Conservation (phyloP, 176 grass and related monocot species). For the Calamus simplicifolius region DNA sequence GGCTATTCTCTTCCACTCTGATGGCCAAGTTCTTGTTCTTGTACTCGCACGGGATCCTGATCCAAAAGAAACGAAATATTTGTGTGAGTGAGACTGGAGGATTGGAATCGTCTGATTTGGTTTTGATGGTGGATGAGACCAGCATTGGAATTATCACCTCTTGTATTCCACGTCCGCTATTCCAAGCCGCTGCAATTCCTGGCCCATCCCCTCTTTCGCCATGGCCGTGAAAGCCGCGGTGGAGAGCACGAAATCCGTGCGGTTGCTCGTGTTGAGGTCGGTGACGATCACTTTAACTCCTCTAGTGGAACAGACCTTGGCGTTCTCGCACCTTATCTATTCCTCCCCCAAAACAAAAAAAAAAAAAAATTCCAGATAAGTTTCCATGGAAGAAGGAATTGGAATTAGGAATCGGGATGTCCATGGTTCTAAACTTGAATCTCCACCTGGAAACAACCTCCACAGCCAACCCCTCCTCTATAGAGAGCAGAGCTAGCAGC, state of each 20-base stretch:
- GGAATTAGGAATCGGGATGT: not conserved
- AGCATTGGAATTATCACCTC: conserved; percentile 24
- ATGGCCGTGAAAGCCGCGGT: conserved; percentile 59
- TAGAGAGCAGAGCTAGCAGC: conserved; percentile 39
- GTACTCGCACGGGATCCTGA: conserved; percentile 82
- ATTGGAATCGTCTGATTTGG: no score
- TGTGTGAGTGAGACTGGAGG: no score
- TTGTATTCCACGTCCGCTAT: conserved; percentile 72
- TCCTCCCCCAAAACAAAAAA: no score
- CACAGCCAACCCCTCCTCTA: conserved; percentile 63
- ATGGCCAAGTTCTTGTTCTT: conserved; percentile 57
- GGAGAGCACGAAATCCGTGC: conserved; percentile 55
- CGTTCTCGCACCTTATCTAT: conserved; percentile 80
- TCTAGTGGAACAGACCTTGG: conserved; percentile 29
- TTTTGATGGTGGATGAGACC: no score
- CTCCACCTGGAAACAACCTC: conserved; percentile 68
- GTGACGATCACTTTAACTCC: conserved; percentile 65
- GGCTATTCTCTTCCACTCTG: conserved; percentile 54
- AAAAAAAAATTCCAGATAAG: no score
- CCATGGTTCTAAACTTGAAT: not conserved
- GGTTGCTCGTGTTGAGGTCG: conserved; percentile 51
- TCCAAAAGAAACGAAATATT: not conserved
- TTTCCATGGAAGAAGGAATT: no score
- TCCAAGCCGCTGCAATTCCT: conserved; percentile 21
- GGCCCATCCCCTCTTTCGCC: conserved; percentile 51